Base-by-base conservation (phyloP, 805 yeast species). In the Ogataea pini region DNA sequence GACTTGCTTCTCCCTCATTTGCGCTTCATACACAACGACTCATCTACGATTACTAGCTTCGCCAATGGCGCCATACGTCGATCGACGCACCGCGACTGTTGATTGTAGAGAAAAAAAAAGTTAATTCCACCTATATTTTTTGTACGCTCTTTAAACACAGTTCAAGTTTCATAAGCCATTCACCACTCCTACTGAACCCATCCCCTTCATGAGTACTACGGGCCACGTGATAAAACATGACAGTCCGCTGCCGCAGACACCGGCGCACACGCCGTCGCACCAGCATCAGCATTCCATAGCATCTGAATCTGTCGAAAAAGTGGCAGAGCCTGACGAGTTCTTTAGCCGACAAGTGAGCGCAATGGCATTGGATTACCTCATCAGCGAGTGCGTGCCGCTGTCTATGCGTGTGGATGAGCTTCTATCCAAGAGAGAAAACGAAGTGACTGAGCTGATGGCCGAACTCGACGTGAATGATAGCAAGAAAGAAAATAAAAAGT, bases 381-480 rank as follows among this genome's bases (percentile, higher is more conserved):
- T 91, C 24, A 85, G 83, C 59, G 96, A 90, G 65, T 70, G 87
- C 31, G 82, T 89, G 1, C 95, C 96, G 3, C 64, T 83, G 37
- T 79, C 90, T 0, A 75, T 84, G 38, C 69, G 86, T 29, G 83
- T 89, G 4, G 78, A 86, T 12, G 72, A 77, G 41, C 70, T 73
- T 36, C 64, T 80, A 20, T 64, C 59, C 22, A 58, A 62, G 28
- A 16, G 29, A 20, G 44, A 41, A 27, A 31, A 24, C 37, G 29
- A 20, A 28, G 36, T 41, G 37, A 19, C 55, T 3, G 55, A 49
- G 4, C 43, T 56, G 20, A 24, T 57, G 39, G 38, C 48, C 6
- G 49, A 46, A n/a, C 36, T 59, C 46, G 47, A 52, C 2, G 34
- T 46, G 25, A 51, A 54, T 29, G 36, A 51, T 8, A 27, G 3